Conservation (phyloP, 139 green algal species). For the Chlorella vulgaris region DNA sequence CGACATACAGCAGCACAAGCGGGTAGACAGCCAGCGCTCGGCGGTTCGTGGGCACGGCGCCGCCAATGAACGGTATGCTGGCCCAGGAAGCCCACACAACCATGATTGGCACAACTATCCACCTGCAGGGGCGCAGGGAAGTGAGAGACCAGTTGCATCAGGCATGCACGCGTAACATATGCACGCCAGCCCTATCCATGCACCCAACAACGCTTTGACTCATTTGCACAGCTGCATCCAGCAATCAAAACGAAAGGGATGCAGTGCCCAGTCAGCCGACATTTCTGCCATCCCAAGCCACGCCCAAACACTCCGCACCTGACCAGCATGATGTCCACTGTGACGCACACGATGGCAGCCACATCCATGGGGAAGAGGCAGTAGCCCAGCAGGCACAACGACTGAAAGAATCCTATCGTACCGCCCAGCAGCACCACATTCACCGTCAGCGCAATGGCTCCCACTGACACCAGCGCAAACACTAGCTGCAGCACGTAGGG, state of each 20-base stretch:
- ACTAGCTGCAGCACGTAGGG: conserved; percentile 79
- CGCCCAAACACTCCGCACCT: conserved; percentile 1
- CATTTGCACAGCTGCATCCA: too few relatives aligned
- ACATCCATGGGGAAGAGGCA: conserved; percentile 96
- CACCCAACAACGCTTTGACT: too few relatives aligned
- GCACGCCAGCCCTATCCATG: too few relatives aligned
- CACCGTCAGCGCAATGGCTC: conserved; percentile 91
- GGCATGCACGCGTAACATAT: too few relatives aligned
- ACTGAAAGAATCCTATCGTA: conserved; percentile 98
- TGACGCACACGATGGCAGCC: conserved; percentile 75
- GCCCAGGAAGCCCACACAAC: conserved; percentile 83
- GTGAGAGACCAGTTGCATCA: too few relatives aligned
- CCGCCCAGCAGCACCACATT: conserved; percentile 97
- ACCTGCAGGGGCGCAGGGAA: conserved; percentile 33
- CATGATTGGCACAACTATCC: conserved; percentile 56
- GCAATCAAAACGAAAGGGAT: too few relatives aligned
- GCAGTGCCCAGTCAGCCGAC: too few relatives aligned
- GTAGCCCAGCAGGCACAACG: conserved; percentile 96
- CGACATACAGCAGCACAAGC: conserved; percentile 89
- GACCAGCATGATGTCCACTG: conserved; percentile 37
- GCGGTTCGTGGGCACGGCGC: conserved; percentile 69
- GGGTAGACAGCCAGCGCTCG: conserved; percentile 91
- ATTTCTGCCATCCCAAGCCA: too few relatives aligned
- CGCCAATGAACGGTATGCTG: conserved; percentile 91
- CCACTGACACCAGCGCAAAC: conserved; percentile 86